A percentile compares a stretch with the other conserved stretches of the same genome.
These are phyloP conservation scores for Apiospora aurea DNA, from an alignment of 2,329 filamentous ascomycete species.

Conservation along the genomic window DNA sequence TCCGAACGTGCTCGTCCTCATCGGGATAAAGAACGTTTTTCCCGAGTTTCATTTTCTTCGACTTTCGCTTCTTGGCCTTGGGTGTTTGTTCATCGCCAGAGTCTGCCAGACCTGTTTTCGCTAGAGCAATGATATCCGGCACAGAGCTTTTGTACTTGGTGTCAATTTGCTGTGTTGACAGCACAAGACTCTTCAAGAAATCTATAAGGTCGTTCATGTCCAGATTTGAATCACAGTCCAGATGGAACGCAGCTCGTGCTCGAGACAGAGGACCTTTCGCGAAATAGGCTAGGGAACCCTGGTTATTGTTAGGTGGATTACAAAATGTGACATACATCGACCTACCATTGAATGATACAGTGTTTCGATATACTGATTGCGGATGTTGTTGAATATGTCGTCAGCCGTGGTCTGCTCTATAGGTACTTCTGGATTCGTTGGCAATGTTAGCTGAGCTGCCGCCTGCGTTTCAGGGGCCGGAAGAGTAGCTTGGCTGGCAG, in stretches of 20 bases:
- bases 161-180: constrained; percentile 73
- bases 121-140: constrained; percentile 64
- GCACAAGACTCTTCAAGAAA: constrained; percentile 73
- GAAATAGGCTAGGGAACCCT: constrained; percentile 84
- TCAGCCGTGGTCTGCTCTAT: constrained; percentile 41
- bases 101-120: constrained; percentile 63
- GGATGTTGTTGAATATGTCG: constrained; percentile 64
- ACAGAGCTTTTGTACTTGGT: constrained; percentile 81
- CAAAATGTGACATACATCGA: constrained; percentile 32
- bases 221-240: constrained; percentile 65
- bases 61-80: constrained; percentile 57
- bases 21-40: constrained; percentile 73
- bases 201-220: constrained; percentile 69
- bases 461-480: constrained; percentile 4
- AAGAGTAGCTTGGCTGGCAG: constrained; percentile 10
- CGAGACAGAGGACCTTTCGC: constrained; percentile 82
- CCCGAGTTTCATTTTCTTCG: constrained; percentile 71
- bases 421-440: background rate
- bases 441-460: background rate
- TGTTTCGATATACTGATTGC: constrained; percentile 64
- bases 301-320: constrained; percentile 47
- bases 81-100: constrained; percentile 61
- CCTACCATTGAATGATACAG: constrained; percentile 69
- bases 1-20: constrained; percentile 69
- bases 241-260: constrained; percentile 73